A percentile compares a stretch with the other conserved stretches of the same genome.
These are phyloP conservation scores for Plasmodium inui DNA, from an alignment of 169 alveolate species.

Conservation along the genomic window DNA sequence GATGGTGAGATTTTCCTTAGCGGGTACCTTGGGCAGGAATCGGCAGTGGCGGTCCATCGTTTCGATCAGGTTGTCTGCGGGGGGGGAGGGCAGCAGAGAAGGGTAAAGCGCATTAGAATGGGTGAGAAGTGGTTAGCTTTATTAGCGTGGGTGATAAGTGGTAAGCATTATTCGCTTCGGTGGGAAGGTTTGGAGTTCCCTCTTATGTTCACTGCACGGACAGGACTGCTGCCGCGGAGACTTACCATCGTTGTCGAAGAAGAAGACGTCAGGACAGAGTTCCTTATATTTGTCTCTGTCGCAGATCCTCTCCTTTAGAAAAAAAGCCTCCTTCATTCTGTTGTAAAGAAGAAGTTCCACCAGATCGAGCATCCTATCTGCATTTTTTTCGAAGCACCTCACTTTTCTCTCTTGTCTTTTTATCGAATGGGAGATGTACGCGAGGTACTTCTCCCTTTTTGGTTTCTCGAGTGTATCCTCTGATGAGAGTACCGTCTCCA, in stretches of 20 bases:
- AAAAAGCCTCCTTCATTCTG: constrained; percentile 52
- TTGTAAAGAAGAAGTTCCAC: constrained; percentile 53
- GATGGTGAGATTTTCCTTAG: constrained; percentile 18
- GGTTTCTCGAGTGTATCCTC: constrained; percentile 1
- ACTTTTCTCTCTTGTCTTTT: constrained; percentile 29
- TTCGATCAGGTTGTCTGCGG: constrained; percentile 40
- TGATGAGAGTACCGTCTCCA: background rate
- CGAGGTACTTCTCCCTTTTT: background rate
- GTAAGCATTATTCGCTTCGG: too few relatives aligned
- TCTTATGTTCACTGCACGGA: too few relatives aligned
- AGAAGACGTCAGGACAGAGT: constrained; percentile 31
- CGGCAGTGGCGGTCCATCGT: constrained; percentile 7
- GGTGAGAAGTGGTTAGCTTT: background rate
- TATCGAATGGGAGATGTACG: constrained; percentile 21
- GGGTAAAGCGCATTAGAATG: too few relatives aligned
- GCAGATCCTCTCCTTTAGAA: constrained; percentile 18
- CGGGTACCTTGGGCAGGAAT: constrained; percentile 42
- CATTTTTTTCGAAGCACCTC: constrained; percentile 1
- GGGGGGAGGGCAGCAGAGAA: background rate
- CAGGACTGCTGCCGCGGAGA: background rate
- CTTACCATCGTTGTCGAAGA: constrained; percentile 45
- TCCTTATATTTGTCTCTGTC: constrained; percentile 22
- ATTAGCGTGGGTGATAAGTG: background rate
- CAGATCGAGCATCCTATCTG: constrained; percentile 14
- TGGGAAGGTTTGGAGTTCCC: too few relatives aligned